Evolutionary conservation across 192 early-diverging fungal species (phyloP).

Genomic region (Piromyces sp.): DNA sequence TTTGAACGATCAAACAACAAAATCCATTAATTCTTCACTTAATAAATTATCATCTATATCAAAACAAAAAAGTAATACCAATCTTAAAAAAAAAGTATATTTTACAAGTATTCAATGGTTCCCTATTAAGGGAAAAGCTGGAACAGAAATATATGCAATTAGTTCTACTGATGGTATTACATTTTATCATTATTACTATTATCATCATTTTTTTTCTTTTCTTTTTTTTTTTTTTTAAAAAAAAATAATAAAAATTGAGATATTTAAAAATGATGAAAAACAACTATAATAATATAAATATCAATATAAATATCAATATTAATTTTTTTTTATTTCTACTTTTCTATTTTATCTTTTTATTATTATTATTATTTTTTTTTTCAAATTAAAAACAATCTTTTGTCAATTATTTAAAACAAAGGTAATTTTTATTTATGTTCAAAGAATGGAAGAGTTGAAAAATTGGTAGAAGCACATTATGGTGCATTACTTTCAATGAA

Average conservation of each 20-base stretch:
- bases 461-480: slow-evolving; percentile 33
- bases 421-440: slow-evolving; percentile 34
- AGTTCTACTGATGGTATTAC: slow-evolving; percentile 32
- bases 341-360: neutral
- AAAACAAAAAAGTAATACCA: slow-evolving; percentile 2
- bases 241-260: no score
- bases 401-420: slow-evolving; percentile 1
- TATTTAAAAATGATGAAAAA: no score
- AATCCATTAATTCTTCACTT: neutral
- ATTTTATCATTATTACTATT: no score
- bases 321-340: neutral
- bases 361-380: no score
- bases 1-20: neutral
- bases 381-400: no score
- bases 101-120: slow-evolving; percentile 36
- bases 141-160: slow-evolving; percentile 23
- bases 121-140: slow-evolving; percentile 15
- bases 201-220: no score
- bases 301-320: neutral
- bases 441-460: slow-evolving; percentile 30
- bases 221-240: no score
- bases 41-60: neutral
- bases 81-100: slow-evolving; percentile 6
- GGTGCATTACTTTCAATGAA: slow-evolving; percentile 25
- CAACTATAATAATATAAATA: no score